A percentile compares a stretch with the other conserved stretches of the same genome.
Evolutionary conservation across 208 protist genomes (phyloP).

Genomic region (Trichomonas tenax): DNA sequence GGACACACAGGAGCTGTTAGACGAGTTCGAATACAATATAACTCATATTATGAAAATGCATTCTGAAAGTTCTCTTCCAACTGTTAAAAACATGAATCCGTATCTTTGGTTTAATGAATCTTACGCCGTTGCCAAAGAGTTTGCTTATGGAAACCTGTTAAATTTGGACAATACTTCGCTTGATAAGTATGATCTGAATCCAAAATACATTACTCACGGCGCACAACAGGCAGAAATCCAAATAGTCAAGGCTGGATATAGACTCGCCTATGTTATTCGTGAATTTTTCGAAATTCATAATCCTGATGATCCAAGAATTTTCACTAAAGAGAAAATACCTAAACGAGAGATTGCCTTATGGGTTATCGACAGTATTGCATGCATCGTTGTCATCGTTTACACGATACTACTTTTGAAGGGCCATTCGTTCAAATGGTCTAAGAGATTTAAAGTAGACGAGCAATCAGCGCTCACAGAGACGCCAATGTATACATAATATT

Average conservation of each 20-base stretch:
- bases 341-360: not conserved
- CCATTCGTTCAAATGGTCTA: not conserved
- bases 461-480: not conserved
- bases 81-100: not conserved
- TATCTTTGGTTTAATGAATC: not conserved
- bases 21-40: not conserved
- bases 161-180: not conserved
- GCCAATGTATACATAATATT: not conserved
- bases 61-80: not conserved
- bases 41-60: not conserved
- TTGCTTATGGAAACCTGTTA: not conserved
- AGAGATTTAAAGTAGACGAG: not conserved
- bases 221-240: not conserved
- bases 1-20: not conserved
- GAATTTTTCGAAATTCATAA: not conserved
- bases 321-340: not conserved
- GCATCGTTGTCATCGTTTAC: not conserved
- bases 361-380: not conserved
- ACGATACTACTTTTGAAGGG: not conserved
- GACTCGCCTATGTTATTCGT: not conserved
- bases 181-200: not conserved
- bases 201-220: not conserved
- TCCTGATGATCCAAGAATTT: not conserved
- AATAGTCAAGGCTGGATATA: not conserved
- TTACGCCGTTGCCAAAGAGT: not conserved